A percentile compares a stretch with the other conserved stretches of the same genome.
Conservation (phyloP, 139 green algal genomes). For the Chlorella ohadii region DNA sequence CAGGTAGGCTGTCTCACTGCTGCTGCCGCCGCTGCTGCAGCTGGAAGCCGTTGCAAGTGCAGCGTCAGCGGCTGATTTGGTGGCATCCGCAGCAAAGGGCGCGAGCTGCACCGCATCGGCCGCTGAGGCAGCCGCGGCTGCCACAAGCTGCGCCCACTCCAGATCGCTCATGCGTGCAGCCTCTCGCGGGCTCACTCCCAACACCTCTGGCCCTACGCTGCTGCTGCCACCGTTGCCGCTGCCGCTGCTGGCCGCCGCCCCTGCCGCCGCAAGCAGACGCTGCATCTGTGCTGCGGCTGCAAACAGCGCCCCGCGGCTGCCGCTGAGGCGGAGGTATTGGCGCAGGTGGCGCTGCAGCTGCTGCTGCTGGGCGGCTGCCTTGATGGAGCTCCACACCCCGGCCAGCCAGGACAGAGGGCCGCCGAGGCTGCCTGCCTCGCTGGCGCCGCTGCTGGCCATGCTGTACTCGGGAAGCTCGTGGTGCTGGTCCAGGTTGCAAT, state of each 20-base stretch:
- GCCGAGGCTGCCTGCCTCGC: constrained; percentile 8
- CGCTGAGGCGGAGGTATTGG: constrained; percentile 23
- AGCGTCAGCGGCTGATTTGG: background rate
- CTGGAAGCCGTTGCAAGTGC: background rate
- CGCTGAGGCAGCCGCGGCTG: constrained; percentile 1
- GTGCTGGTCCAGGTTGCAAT: background rate
- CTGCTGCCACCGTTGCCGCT: background rate
- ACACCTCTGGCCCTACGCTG: background rate
- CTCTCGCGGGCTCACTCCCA: background rate
- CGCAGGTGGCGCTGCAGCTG: constrained; percentile 29
- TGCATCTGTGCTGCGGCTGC: constrained; percentile 14
- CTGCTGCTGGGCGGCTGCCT: constrained; percentile 13
- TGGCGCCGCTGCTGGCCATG: background rate
- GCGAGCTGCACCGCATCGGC: background rate
- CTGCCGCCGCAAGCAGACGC: constrained; percentile 8
- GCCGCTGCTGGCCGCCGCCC: background rate
- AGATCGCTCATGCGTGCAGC: background rate
- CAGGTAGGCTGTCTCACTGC: background rate
- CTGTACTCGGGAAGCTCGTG: constrained; percentile 22
- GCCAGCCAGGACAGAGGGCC: constrained; percentile 22
- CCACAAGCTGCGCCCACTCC: constrained; percentile 26
- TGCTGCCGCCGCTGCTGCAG: background rate
- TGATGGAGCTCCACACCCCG: constrained; percentile 22
- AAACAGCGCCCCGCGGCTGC: background rate
- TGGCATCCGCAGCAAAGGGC: background rate